Evolutionary conservation across 108 stramenopile species (phyloP).

Genomic region (Parietichytrium sp.): DNA sequence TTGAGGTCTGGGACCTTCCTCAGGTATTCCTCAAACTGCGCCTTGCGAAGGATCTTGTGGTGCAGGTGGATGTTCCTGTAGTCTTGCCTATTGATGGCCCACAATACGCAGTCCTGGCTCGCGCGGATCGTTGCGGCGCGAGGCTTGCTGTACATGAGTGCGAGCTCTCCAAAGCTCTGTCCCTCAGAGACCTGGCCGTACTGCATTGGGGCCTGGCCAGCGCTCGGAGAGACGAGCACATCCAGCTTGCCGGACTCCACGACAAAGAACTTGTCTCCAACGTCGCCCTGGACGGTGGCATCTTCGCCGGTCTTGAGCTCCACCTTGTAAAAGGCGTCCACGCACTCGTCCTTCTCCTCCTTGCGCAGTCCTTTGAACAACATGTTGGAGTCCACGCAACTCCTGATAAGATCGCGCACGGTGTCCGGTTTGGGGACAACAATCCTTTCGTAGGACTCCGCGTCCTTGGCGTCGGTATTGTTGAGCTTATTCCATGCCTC

Average conservation of each 20-base stretch:
- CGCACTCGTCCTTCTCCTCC: slow-evolving; percentile 59
- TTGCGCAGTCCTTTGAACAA: slow-evolving; percentile 60
- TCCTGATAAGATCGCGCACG: slow-evolving; percentile 50
- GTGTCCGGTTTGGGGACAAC: slow-evolving; percentile 52
- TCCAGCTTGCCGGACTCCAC: slow-evolving; percentile 63
- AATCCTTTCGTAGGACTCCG: slow-evolving; percentile 51
- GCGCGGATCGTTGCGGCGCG: slow-evolving; percentile 85
- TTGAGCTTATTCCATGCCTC: slow-evolving; percentile 29
- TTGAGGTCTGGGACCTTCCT: slow-evolving; percentile 47
- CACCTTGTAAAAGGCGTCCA: slow-evolving; percentile 56
- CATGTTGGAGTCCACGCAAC: slow-evolving; percentile 56
- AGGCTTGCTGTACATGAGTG: slow-evolving; percentile 78
- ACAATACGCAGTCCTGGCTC: slow-evolving; percentile 64
- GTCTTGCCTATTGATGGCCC: slow-evolving; percentile 77
- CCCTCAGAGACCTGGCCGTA: slow-evolving; percentile 42
- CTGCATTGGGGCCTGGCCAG: not conserved
- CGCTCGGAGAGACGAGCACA: slow-evolving; percentile 52
- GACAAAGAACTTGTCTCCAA: slow-evolving; percentile 68
- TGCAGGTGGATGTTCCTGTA: slow-evolving; percentile 68
- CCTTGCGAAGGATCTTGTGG: slow-evolving; percentile 45
- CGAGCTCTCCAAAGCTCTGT: slow-evolving; percentile 75
- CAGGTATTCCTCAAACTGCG: slow-evolving; percentile 72
- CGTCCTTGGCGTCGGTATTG: not conserved
- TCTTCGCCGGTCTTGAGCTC: slow-evolving; percentile 46
- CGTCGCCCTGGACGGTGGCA: slow-evolving; percentile 67